Conservation (phyloP, 2,329 filamentous ascomycete species). For the Trichoderma aggressivum region DNA sequence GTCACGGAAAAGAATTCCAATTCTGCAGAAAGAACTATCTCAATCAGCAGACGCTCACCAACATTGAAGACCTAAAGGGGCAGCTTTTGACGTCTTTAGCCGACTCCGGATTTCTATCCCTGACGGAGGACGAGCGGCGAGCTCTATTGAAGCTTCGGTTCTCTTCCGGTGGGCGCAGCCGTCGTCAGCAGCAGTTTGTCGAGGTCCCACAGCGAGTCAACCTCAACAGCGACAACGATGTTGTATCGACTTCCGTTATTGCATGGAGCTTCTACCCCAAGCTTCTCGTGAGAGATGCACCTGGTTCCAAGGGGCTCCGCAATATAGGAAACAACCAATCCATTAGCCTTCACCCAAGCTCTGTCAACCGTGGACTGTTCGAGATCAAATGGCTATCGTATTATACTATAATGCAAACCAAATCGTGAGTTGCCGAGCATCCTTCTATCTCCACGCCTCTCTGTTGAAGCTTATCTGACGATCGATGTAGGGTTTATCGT, state of each 20-base stretch:
- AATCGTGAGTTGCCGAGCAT: slow-evolving; percentile 54
- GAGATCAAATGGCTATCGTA: slow-evolving; percentile 83
- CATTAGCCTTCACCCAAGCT: slow-evolving; percentile 82
- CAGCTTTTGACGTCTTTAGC: slow-evolving; percentile 82
- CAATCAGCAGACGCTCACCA: slow-evolving; percentile 79
- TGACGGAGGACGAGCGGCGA: slow-evolving; percentile 70
- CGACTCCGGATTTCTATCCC: slow-evolving; percentile 76
- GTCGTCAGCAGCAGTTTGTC: slow-evolving; percentile 72
- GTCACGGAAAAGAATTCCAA: slow-evolving; percentile 69
- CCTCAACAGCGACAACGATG: slow-evolving; percentile 73
- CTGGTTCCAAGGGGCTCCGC: slow-evolving; percentile 70
- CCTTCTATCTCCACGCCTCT: neutral
- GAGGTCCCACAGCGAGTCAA: slow-evolving; percentile 74
- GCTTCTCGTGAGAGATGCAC: slow-evolving; percentile 73
- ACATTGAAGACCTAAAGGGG: slow-evolving; percentile 93
- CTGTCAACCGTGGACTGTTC: slow-evolving; percentile 73
- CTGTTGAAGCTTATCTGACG: slow-evolving; percentile 10
- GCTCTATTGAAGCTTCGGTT: slow-evolving; percentile 67
- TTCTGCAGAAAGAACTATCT: slow-evolving; percentile 96
- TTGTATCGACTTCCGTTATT: slow-evolving; percentile 75
- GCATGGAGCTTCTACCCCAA: slow-evolving; percentile 97
- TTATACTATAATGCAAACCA: slow-evolving; percentile 96
- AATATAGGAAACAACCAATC: slow-evolving; percentile 92
- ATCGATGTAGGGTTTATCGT: slow-evolving; percentile 64
- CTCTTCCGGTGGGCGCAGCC: slow-evolving; percentile 46